phyloP scores from a whole-genome alignment of 2,329 filamentous ascomycete species.

The Fusarium staphyleae region DNA sequence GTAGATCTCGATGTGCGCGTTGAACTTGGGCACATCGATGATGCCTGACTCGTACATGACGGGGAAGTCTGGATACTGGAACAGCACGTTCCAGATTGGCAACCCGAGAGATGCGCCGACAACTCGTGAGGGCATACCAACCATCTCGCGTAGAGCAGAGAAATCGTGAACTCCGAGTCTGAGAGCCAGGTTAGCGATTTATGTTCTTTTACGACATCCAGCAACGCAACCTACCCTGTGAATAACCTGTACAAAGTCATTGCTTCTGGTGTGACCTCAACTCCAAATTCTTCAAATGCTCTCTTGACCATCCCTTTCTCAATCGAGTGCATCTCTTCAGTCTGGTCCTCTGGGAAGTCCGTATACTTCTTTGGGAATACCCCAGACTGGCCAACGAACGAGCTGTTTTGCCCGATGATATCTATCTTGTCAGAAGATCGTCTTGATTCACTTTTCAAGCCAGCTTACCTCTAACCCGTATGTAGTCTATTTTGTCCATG shows the following conservation, averaged over 20 bases:
- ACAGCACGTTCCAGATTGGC: constrained; percentile 34
- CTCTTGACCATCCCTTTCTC: constrained; percentile 24
- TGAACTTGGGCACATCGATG: constrained; percentile 58
- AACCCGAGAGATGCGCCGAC: constrained; percentile 9
- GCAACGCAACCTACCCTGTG: constrained; percentile 2
- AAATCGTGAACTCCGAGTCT: constrained; percentile 7
- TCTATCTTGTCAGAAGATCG: constrained; percentile 14
- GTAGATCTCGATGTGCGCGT: constrained; percentile 58
- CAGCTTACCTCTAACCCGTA: constrained; percentile 47
- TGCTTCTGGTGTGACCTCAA: constrained; percentile 5
- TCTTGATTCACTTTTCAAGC: background rate
- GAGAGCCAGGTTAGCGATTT: background rate
- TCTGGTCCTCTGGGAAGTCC: constrained; percentile 17
- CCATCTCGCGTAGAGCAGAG: constrained; percentile 15
- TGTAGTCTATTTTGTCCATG: constrained; percentile 63
- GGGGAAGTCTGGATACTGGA: constrained; percentile 49
- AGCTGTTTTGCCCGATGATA: constrained; percentile 59
- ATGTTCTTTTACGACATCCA: background rate
- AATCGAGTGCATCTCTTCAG: background rate
- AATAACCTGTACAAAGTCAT: background rate
- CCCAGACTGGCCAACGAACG: constrained; percentile 57
- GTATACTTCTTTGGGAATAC: constrained; percentile 53
- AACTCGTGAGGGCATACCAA: constrained; percentile 20
- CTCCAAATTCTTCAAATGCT: constrained; percentile 23
- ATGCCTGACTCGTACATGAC: constrained; percentile 63